Base-by-base conservation (phyloP, 225 moss, liverwort and hornwort species). In the Rhytidiadelphus loreus region DNA sequence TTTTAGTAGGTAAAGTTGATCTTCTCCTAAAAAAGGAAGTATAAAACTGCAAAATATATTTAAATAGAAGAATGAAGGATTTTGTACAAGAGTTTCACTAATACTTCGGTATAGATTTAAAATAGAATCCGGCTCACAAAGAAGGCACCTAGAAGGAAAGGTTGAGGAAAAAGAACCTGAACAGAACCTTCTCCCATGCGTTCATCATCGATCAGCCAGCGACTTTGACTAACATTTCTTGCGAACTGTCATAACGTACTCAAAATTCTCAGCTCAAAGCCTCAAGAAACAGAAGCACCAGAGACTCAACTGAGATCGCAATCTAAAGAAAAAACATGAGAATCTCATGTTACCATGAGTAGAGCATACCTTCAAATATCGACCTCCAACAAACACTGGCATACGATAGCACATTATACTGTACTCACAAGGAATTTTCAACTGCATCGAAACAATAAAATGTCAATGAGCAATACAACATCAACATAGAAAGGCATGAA, bases 151-250 rank as follows among this genome's bases (percentile, higher is more conserved):
- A 82, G 56, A 46, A 85, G 77, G 71, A 35, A 83, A 90, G 62
- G 43, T 70, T 56, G 82, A 81, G 76, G 57, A 65, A 77, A 83
- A 68, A 85, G 53, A 86, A 96, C 98, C 96, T 99, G 98, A 60
- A 99, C 98, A 57, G 98, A 99, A 43, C 95, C 96, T 88, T 97
- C 96, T 90, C 98, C 98, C 96, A 97, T 99, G 76, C 97, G 97
- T 74, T 99, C 98, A 82, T 99, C 98, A 81, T 97, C 98, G 66
- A 99, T 95, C 90, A 99, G 90, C 98, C 98, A 99, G 81, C 97
- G 98, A 92, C 98, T 99, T 92, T 99, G 98, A 91, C 97, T 99
- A 58, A 99, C 93, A 65, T 96, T 99, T 89, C 98, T 95, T 79
- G 98, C 96, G 76, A 93, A 96, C 97, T 99, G 92, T 81, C 92